A percentile compares a stretch with the other conserved stretches of the same genome.
phyloP scores from a whole-genome alignment of 768 basidiomycete species.

The Rhizopogon sp. region DNA sequence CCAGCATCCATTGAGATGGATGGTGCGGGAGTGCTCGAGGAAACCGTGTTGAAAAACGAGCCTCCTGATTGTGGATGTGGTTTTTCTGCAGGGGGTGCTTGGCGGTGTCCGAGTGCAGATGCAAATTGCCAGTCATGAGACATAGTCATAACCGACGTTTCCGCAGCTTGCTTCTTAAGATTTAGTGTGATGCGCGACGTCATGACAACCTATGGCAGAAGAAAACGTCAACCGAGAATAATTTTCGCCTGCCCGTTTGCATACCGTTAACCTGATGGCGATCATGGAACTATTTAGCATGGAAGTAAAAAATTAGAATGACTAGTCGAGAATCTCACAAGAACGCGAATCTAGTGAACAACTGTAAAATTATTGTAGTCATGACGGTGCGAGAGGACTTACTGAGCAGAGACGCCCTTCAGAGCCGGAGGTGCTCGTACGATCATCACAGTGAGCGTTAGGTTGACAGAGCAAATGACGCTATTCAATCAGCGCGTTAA shows the following conservation, averaged over 20 bases:
- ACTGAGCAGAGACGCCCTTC: slow-evolving; percentile 47
- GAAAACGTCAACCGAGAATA: not conserved
- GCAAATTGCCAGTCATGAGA: not conserved
- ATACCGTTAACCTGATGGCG: not conserved
- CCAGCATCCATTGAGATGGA: not conserved
- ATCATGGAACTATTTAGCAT: slow-evolving; percentile 36
- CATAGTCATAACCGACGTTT: no score
- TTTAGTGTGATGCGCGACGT: not conserved
- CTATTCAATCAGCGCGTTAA: slow-evolving; percentile 16
- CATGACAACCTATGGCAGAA: not conserved
- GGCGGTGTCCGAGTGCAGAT: not conserved
- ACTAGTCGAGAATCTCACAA: not conserved
- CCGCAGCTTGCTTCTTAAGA: not conserved
- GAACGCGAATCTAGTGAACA: not conserved
- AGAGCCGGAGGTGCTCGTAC: slow-evolving; percentile 36
- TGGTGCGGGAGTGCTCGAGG: no score
- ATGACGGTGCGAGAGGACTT: slow-evolving; percentile 12
- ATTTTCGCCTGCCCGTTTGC: not conserved
- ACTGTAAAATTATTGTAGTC: not conserved
- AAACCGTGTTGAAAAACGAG: not conserved
- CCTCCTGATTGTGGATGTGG: not conserved
- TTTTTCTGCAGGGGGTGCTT: not conserved
- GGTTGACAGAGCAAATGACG: slow-evolving; percentile 40
- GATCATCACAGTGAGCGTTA: slow-evolving; percentile 43
- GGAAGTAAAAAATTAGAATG: slow-evolving; percentile 15